phyloP scores from a whole-genome alignment of 1,284 basidiomycete genomes.

The Ceratobasidium sp. region DNA sequence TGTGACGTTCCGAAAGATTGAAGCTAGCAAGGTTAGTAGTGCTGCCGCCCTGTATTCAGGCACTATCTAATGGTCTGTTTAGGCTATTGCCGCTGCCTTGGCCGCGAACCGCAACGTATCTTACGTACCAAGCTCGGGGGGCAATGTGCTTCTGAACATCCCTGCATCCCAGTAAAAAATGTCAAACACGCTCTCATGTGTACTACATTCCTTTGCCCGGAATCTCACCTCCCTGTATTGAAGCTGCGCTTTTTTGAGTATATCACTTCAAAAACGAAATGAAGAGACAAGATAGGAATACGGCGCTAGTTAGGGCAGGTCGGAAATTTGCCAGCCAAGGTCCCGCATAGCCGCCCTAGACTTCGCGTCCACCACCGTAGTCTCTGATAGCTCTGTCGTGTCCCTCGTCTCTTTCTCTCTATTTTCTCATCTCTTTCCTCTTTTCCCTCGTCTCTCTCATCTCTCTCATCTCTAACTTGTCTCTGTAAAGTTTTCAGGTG shows the following conservation, averaged over 20 bases:
- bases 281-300: slow-evolving; percentile 11
- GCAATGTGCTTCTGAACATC: slow-evolving; percentile 86
- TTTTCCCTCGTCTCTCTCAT: slow-evolving; percentile 57
- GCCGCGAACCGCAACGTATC: slow-evolving; percentile 85
- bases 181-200: background rate
- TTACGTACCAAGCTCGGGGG: slow-evolving; percentile 85
- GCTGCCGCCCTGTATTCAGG: background rate
- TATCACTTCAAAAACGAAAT: slow-evolving; percentile 25
- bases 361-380: slow-evolving; percentile 61
- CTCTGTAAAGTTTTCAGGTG: slow-evolving; percentile 44
- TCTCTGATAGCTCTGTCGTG: slow-evolving; percentile 62
- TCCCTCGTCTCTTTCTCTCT: slow-evolving; percentile 62
- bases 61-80: background rate
- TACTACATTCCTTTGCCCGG: slow-evolving; percentile 6
- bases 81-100: slow-evolving; percentile 88
- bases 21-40: slow-evolving; percentile 81
- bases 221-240: slow-evolving; percentile 32
- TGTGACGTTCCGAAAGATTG: slow-evolving; percentile 95
- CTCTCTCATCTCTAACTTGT: slow-evolving; percentile 45
- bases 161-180: slow-evolving; percentile 58
- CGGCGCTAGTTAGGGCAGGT: slow-evolving; percentile 39
- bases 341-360: slow-evolving; percentile 36
- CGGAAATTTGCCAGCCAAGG: slow-evolving; percentile 31
- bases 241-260: background rate
- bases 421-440: slow-evolving; percentile 60